Evolutionary conservation across 2,329 filamentous ascomycete species (phyloP), one percentile per base, ranked within the genome.

Genomic region (Zalaria obscura): DNA sequence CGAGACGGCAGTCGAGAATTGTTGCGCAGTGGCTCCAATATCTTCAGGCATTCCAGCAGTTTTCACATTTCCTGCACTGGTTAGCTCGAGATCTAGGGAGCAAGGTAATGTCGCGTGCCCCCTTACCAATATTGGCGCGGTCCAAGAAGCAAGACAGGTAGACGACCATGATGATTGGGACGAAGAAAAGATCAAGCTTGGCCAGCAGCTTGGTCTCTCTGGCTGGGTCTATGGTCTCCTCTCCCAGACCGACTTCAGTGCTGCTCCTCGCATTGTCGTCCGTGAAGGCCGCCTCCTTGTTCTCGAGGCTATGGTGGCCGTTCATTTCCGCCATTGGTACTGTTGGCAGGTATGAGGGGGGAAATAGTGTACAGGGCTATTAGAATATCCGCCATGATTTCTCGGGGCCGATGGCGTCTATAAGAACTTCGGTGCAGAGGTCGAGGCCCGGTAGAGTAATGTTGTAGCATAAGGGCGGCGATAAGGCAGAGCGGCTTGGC

Each of bases 131-230:
- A 47, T 72, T 73, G 18, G 62, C 61, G 41, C 73, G 63, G 53
- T 78, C 74, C 34, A 75, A 58, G 49, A 72, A 74, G 45, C 67
- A 72, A 3, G 65, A 63, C 18, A 77, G 50, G 46, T 74, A 77
- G 4, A 75, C 62, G 37, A 73, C 54, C 64, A 72, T 73, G 44
- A 76, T 69, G 41, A 75, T 65, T 0, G 69, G 69, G 4, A 66
- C 62, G 39, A 73, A 65, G 3, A 60, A 61, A 3, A 64, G 36
- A 41, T 73, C 70, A 7, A 73, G 55, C 44, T 72, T 72, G 18
- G 57, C 52, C 4, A 73, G 59, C 2, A 73, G 54, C 41, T 60
- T 65, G 39, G 52, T 56, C 50, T 72, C 69, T 40, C 64, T 65
- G 18, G 51, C 57, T 1, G 61, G 58, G 45, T 72, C 68, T 11